phyloP scores from a whole-genome alignment of 371 early-diverging fungal species.

The Conidiobolus incongruus region DNA sequence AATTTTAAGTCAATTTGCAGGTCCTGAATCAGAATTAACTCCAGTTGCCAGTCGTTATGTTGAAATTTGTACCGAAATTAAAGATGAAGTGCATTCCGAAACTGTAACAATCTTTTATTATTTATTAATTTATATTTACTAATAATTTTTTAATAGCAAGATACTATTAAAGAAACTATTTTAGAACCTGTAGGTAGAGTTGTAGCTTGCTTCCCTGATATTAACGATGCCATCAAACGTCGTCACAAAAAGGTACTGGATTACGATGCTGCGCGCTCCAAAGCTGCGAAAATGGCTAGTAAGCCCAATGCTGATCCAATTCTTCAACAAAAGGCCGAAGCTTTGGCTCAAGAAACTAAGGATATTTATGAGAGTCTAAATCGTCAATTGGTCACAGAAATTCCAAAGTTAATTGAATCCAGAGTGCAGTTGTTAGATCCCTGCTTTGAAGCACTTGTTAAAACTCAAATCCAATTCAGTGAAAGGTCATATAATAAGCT shows the following conservation, averaged over 20 bases:
- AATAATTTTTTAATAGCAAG: conserved; percentile 27
- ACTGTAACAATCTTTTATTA: conserved; percentile 17
- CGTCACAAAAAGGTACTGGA: conserved; percentile 72
- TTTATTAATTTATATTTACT: not conserved
- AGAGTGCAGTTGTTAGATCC: conserved; percentile 80
- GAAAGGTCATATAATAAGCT: conserved; percentile 50
- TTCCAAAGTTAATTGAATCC: conserved; percentile 72
- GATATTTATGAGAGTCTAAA: conserved; percentile 67
- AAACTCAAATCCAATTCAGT: conserved; percentile 64
- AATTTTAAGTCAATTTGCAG: conserved; percentile 48
- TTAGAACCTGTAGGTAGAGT: conserved; percentile 71
- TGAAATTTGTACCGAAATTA: conserved; percentile 46
- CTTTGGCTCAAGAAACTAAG: conserved; percentile 45
- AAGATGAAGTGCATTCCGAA: conserved; percentile 50
- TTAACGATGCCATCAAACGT: conserved; percentile 74
- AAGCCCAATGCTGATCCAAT: conserved; percentile 53
- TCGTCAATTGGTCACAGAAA: conserved; percentile 48
- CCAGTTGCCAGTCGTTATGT: conserved; percentile 35
- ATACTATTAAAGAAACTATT: conserved; percentile 57
- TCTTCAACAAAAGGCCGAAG: conserved; percentile 34
- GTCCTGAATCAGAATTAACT: conserved; percentile 17
- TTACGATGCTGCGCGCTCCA: conserved; percentile 53
- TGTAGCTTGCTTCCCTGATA: conserved; percentile 72
- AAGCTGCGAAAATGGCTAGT: conserved; percentile 54
- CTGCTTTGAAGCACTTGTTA: conserved; percentile 81